Evolutionary conservation across 2,329 filamentous ascomycete species (phyloP).

Genomic region (Endoconidiophora laricicola): DNA sequence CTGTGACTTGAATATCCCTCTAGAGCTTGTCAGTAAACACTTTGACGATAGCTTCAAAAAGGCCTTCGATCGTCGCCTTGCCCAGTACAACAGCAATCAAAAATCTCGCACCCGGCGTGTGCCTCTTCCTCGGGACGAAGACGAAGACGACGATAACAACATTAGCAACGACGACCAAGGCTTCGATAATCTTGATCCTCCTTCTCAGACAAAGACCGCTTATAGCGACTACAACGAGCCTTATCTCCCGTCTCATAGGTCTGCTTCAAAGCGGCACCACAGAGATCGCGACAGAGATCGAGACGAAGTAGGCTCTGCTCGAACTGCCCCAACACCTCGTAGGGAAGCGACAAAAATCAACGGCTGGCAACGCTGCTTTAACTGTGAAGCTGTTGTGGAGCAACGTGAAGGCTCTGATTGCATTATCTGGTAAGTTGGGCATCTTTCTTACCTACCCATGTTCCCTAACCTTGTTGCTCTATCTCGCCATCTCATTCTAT

Average conservation of each 20-base stretch:
- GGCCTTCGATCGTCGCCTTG: slow-evolving; percentile 64
- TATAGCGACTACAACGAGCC: slow-evolving; percentile 6
- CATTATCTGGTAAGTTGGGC: slow-evolving; percentile 58
- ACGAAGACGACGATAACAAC: slow-evolving; percentile 6
- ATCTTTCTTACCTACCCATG: neutral
- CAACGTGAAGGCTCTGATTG: slow-evolving; percentile 73
- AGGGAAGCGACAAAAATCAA: slow-evolving; percentile 39
- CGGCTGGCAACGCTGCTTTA: slow-evolving; percentile 62
- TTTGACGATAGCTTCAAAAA: slow-evolving; percentile 62
- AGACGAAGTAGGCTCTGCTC: slow-evolving; percentile 11
- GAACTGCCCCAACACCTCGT: slow-evolving; percentile 10
- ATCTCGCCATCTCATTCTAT: neutral
- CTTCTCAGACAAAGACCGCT: neutral
- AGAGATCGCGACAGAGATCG: slow-evolving; percentile 6
- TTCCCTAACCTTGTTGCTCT: neutral
- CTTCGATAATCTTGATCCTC: neutral
- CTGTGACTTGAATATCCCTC: slow-evolving; percentile 54
- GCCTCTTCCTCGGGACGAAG: slow-evolving; percentile 3
- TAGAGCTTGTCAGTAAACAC: slow-evolving; percentile 58
- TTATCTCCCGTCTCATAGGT: neutral
- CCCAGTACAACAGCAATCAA: slow-evolving; percentile 42
- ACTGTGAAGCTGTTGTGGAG: slow-evolving; percentile 59
- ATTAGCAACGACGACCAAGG: neutral
- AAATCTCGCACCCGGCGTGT: neutral
- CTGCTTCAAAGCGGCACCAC: neutral